Percentiles rank a stretch among this genome's conserved stretches.
phyloP scores from a whole-genome alignment of 176 grass and related monocot species.

The Triticum aestivum region IWGSC_CS_RefSeq_v2.1 NC_057803.1:121377466-121377965 shows the following conservation, averaged over 20 bases:
- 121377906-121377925: neutral
- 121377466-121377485: no score
- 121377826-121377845: neutral
- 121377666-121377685: neutral
- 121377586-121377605: slow-evolving; percentile 36
- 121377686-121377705: slow-evolving; percentile 24
- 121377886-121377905: neutral
- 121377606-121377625: slow-evolving; percentile 31
- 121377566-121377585: neutral
- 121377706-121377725: neutral
- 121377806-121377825: neutral
- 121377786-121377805: slow-evolving; percentile 19
- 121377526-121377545: no score
- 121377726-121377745: neutral
- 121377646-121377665: neutral
- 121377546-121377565: no score
- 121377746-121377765: neutral
- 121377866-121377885: slow-evolving; percentile 9
- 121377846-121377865: slow-evolving; percentile 25
- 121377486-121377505: no score
- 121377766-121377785: neutral
- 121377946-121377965: neutral
- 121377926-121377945: neutral
- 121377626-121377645: neutral
- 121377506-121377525: no score